phyloP scores from a whole-genome alignment of 225 moss, liverwort and hornwort genomes.

The Climacium dendroides region DNA sequence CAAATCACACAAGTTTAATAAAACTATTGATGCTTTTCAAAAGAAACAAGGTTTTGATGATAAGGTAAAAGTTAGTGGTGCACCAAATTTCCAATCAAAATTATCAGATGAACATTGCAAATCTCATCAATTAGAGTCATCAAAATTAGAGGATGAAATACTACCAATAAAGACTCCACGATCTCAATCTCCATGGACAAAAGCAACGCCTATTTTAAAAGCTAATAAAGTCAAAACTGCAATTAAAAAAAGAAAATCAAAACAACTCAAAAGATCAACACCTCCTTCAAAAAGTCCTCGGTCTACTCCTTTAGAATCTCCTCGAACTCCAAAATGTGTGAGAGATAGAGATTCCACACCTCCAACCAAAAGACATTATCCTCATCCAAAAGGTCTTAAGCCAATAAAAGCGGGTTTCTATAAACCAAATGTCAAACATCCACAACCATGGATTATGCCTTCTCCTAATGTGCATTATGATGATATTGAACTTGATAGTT shows the following conservation, averaged over 20 bases:
- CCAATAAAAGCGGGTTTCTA: neutral
- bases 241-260: neutral
- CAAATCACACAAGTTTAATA: neutral
- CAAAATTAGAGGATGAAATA: neutral
- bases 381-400: neutral
- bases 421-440: neutral
- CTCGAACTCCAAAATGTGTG: neutral
- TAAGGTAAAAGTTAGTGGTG: neutral
- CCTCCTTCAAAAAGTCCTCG: neutral
- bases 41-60: neutral
- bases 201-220: neutral
- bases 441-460: constrained; percentile 3
- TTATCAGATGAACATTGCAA: neutral
- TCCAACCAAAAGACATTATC: neutral
- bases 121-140: neutral
- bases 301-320: neutral
- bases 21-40: neutral
- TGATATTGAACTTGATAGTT: constrained; percentile 3
- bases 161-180: neutral
- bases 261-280: neutral
- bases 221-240: neutral
- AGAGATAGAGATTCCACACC: neutral
- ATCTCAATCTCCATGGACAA: neutral
- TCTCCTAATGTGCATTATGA: neutral
- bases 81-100: neutral